Base-by-base conservation (phyloP, 2,329 filamentous ascomycete species). In the Cercospora zeae-maydis region DNA sequence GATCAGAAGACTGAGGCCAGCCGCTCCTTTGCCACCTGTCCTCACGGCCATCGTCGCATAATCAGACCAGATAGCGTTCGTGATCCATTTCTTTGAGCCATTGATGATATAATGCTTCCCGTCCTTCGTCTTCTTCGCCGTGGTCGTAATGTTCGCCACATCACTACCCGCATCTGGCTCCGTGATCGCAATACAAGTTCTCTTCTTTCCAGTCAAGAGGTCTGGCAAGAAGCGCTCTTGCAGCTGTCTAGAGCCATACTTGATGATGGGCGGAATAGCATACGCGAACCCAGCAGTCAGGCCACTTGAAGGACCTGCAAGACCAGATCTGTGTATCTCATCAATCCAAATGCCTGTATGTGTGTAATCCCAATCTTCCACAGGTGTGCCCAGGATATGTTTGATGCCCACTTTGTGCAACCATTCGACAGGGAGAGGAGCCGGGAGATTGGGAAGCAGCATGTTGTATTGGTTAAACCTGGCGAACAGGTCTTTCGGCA, bases 71-170 rank as follows among this genome's bases (percentile, higher is more conserved):
- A 90, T 85, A 4, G 86, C 88, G 70, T 89, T 89, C 0, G 87
- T 89, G 71, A 90, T 89, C 88, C 89, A 92, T 77, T 92, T 92
- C 82, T 92, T 91, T 0, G 83, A 81, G 11, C 89, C 89, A 63
- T 90, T 91, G 47, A 92, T 77, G 49, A 91, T 81, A 72, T 89
- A 92, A 70, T 84, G 77, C 72, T 85, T 86, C 8, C 88, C 88
- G 71, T 88, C 85, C 0, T 79, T 72, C 2, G 80, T 83, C 74
- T 86, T 87, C 8, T 75, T 79, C 3, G 89, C 89, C 0, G 85
- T 89, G 0, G 88, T 91, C 2, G 82, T 81, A 66, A 92, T 88
- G 71, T 88, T 88, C 8, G 88, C 87, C 1, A 92, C 89, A 72
- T 92, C 89, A 58, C 83, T 87, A 0, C 89, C 89, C 0, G 88